Conservation (phyloP, 2,329 filamentous ascomycete species). For the Phoma sp. region DNA sequence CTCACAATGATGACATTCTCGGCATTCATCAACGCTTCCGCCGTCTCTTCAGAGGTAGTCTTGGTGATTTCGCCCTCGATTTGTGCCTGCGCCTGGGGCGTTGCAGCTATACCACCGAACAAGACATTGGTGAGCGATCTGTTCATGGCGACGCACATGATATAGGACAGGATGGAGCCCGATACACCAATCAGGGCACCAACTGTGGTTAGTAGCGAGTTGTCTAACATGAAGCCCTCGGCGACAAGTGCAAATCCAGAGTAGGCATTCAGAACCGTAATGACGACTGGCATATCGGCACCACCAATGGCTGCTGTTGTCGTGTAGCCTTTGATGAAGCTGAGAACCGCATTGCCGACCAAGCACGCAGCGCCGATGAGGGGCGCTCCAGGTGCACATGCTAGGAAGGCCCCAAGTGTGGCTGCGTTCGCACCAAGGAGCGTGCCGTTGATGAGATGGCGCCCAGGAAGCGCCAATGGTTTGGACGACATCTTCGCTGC, state of each 20-base stretch:
- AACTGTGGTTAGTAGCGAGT: slow-evolving; percentile 82
- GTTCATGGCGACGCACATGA: slow-evolving; percentile 85
- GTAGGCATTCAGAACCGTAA: slow-evolving; percentile 89
- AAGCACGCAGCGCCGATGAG: slow-evolving; percentile 80
- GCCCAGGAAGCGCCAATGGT: slow-evolving; percentile 74
- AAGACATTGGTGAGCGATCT: slow-evolving; percentile 86
- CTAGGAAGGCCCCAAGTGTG: slow-evolving; percentile 83
- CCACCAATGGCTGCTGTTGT: slow-evolving; percentile 89
- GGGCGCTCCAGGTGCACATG: slow-evolving; percentile 81
- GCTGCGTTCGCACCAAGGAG: slow-evolving; percentile 79
- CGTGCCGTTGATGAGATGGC: slow-evolving; percentile 76
- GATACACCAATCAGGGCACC: slow-evolving; percentile 88
- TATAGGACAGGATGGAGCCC: slow-evolving; percentile 79
- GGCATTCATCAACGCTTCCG: slow-evolving; percentile 75
- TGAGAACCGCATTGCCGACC: slow-evolving; percentile 76
- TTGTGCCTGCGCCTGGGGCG: slow-evolving; percentile 70
- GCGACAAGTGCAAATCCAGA: slow-evolving; percentile 90
- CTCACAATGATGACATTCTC: slow-evolving; percentile 82
- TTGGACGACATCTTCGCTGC: slow-evolving; percentile 82
- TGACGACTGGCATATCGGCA: slow-evolving; percentile 93
- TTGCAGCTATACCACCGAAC: slow-evolving; percentile 76
- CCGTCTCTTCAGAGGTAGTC: slow-evolving; percentile 80
- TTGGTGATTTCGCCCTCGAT: slow-evolving; percentile 82
- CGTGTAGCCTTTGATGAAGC: slow-evolving; percentile 86
- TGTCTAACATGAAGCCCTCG: slow-evolving; percentile 91